Evolutionary conservation across 306 rosid genomes (phyloP), one percentile per base, ranked within the genome.

Genomic region (Begonia fuchsioides): DNA sequence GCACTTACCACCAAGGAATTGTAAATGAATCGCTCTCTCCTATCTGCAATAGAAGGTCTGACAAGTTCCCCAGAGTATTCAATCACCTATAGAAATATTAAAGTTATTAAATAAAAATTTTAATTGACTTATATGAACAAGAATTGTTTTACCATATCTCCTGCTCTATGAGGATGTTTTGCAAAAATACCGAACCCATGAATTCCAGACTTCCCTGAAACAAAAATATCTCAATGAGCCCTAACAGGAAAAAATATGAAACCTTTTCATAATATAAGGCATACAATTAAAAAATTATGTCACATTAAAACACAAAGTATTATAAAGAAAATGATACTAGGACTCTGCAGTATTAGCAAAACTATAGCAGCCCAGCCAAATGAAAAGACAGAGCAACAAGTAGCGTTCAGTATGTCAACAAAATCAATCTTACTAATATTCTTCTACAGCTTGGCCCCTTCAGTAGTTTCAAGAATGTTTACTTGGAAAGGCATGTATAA

Each of bases 151-250:
- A 90, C 98, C 98, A 90, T 90, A 66, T 90, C 98, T 54, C 98
- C 98, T 12, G 95, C 98, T 82, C 86, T 85, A 66, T 81, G 81
- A 53, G 98, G 93, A 67, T 79, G 87, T 80, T 90, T 90, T 32
- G 98, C 76, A 54, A 90, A 90, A 73, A 90, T 90, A 56, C 98
- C 98, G 82, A 84, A 90, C 63, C 98, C 98, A 77, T 90, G 98
- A 68, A 90, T 90, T 72, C 94, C 80, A 11, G 98, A 90, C 73
- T 90, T 90, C 60, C 98, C 98, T 87, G 67, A 26, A 39, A 47
- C 39, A 44, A 54, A 35, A 43, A 11, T 38, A 57, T 55, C 39
- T 17, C 53, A 48, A 43, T 49, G 6, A 8, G 15, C 13, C 11
- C 35, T 26, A 4, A 1, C n/a, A 8, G 35, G 35, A 8, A 5